These are phyloP conservation scores for Paramecium sonneborni DNA, from an alignment of 73 alveolate genomes.

Conservation along the genomic window DNA sequence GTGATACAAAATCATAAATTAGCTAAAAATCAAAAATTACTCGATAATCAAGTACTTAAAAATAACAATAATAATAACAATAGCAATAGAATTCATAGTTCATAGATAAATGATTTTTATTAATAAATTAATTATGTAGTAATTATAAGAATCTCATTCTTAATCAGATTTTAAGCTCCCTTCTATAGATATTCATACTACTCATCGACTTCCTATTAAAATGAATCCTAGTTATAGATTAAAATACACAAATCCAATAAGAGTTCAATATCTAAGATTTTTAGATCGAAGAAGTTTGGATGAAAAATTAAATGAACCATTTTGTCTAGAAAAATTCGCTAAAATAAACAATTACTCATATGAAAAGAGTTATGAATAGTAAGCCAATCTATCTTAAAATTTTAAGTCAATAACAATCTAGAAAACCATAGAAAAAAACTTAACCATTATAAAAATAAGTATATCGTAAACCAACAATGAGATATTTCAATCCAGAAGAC, in stretches of 20 bases:
- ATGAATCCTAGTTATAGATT: conserved; percentile 30
- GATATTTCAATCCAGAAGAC: conserved; percentile 46
- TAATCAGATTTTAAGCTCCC: conserved; percentile 27
- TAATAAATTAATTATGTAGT: neutral
- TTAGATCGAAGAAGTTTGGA: conserved; percentile 12
- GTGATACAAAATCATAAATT: conserved; percentile 43
- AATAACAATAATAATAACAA: neutral
- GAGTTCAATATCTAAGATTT: conserved; percentile 2
- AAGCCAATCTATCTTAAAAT: neutral
- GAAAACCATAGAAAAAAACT: neutral
- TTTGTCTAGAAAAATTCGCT: conserved; percentile 17
- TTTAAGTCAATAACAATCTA: neutral
- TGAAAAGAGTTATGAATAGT: neutral
- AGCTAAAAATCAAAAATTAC: neutral
- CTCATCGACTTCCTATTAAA: conserved; percentile 34
- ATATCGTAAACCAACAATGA: conserved; percentile 18
- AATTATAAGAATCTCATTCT: conserved; percentile 13
- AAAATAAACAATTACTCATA: neutral
- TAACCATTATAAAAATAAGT: neutral
- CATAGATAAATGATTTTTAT: neutral
- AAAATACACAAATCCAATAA: conserved; percentile 24
- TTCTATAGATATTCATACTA: neutral
- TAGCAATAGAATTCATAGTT: neutral
- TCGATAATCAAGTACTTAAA: neutral
- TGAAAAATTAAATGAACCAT: conserved; percentile 32